Evolutionary conservation across 75 land plant genomes (phyloP).

Genomic region (Larix kaempferi): DNA sequence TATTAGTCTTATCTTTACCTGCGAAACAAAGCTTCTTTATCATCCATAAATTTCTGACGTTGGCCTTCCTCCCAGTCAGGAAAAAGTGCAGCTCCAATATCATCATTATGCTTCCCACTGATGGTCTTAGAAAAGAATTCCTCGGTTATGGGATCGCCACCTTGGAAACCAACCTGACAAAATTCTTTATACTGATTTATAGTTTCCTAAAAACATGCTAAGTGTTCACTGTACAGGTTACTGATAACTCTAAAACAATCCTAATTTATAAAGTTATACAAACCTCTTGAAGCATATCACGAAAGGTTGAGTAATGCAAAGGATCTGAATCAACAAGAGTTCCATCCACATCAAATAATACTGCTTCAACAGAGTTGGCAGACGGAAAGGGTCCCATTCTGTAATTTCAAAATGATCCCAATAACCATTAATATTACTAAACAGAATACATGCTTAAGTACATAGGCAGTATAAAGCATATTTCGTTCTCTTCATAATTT

Average conservation of each 20-base stretch:
- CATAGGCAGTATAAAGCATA: neutral
- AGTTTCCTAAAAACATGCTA: neutral
- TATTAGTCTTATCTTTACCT: neutral
- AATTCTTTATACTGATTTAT: neutral
- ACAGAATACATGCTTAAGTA: neutral
- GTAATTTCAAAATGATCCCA: neutral
- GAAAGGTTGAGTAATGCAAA: conserved; percentile 66
- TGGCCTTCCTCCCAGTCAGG: conserved; percentile 78
- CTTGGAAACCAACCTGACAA: conserved; percentile 79
- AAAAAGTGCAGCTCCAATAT: conserved; percentile 55
- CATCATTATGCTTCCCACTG: conserved; percentile 71
- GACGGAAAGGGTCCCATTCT: conserved; percentile 2
- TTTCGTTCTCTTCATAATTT: neutral
- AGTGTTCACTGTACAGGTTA: neutral
- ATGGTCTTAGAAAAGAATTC: conserved; percentile 63
- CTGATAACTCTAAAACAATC: neutral
- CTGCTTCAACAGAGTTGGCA: conserved; percentile 37
- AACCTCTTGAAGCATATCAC: conserved; percentile 86
- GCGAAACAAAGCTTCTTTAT: conserved; percentile 56
- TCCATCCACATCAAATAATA: conserved; percentile 89
- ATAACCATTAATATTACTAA: neutral
- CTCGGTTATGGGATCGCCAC: conserved; percentile 73
- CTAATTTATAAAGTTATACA: neutral
- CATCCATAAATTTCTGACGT: conserved; percentile 56
- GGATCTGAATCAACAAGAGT: conserved; percentile 86